A percentile compares a stretch with the other conserved stretches of the same genome.
These are phyloP conservation scores for Lolium perenne DNA, from an alignment of 176 grass and related monocot genomes.

Conservation along the genomic window DNA sequence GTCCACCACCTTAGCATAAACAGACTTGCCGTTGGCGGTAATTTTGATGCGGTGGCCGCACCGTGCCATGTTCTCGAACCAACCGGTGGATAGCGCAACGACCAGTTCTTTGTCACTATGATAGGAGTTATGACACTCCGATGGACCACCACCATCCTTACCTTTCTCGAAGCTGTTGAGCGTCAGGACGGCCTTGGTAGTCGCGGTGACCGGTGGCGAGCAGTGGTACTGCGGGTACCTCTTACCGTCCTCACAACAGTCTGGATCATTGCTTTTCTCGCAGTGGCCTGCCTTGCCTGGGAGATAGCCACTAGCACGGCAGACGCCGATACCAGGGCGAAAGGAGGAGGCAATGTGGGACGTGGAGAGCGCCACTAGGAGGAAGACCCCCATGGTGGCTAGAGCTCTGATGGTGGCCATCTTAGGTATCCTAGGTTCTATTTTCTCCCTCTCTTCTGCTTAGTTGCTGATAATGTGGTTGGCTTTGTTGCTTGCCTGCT, in stretches of 20 bases:
- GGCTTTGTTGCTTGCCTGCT: not conserved
- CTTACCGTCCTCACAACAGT: conserved; percentile 65
- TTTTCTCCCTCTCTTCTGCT: not conserved
- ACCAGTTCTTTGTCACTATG: conserved; percentile 54
- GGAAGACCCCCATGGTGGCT: conserved; percentile 18
- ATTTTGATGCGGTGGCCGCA: conserved; percentile 61
- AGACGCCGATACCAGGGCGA: conserved; percentile 14
- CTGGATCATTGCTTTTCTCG: conserved; percentile 44
- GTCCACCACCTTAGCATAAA: conserved; percentile 59
- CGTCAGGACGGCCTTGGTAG: no score
- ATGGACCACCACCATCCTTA: conserved; percentile 24
- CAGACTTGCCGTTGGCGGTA: conserved; percentile 25
- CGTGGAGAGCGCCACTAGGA: conserved; percentile 39
- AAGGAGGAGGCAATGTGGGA: conserved; percentile 37
- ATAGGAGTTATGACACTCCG: conserved; percentile 57
- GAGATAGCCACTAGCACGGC: conserved; percentile 55
- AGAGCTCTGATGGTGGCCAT: not conserved
- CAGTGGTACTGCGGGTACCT: conserved; percentile 54
- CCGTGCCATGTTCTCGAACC: conserved; percentile 38
- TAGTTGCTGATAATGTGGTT: not conserved
- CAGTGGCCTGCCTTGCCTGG: conserved; percentile 48
- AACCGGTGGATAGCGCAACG: conserved; percentile 56
- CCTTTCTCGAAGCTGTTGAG: no score
- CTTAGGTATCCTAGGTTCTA: not conserved
- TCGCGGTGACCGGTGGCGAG: no score